Conservation (phyloP, 352 stramenopile genomes). For the Pythium aphanidermatum region DNA sequence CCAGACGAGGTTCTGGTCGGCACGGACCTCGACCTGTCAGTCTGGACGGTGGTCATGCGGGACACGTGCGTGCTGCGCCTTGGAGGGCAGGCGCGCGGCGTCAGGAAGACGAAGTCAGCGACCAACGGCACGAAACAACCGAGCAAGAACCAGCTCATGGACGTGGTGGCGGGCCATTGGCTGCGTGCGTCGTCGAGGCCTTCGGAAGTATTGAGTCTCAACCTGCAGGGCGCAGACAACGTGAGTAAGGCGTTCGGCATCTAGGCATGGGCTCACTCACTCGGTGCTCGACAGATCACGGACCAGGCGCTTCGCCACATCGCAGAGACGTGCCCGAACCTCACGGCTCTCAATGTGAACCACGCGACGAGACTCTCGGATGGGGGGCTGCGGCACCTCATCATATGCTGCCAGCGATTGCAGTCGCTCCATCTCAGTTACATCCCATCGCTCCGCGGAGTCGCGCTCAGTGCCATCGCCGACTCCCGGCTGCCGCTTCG, state of each 20-base stretch:
- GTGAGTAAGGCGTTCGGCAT: too few relatives aligned
- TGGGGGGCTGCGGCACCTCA: constrained; percentile 39
- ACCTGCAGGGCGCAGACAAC: constrained; percentile 55
- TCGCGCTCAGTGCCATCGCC: constrained; percentile 45
- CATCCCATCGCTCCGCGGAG: constrained; percentile 39
- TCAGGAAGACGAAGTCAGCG: constrained; percentile 26
- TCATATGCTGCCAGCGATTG: constrained; percentile 40
- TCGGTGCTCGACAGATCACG: constrained; percentile 27
- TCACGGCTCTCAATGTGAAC: constrained; percentile 37
- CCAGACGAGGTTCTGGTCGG: constrained; percentile 57
- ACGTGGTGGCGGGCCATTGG: background rate
- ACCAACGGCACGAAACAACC: too few relatives aligned
- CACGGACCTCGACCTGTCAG: constrained; percentile 44
- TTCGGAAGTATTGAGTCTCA: constrained; percentile 19
- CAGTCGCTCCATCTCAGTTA: constrained; percentile 53
- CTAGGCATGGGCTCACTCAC: background rate
- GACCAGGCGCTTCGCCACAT: constrained; percentile 34
- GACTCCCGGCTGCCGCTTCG: constrained; percentile 45
- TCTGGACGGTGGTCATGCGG: constrained; percentile 60
- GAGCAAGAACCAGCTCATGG: too few relatives aligned
- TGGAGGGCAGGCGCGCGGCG: background rate
- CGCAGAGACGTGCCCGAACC: constrained; percentile 24
- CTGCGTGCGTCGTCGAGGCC: constrained; percentile 3
- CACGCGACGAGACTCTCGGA: constrained; percentile 57
- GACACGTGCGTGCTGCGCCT: constrained; percentile 53